Evolutionary conservation across 495 filamentous ascomycete species (phyloP), one percentile per base, ranked within the genome.

Genomic region (Daldinia vernicosa): DNA sequence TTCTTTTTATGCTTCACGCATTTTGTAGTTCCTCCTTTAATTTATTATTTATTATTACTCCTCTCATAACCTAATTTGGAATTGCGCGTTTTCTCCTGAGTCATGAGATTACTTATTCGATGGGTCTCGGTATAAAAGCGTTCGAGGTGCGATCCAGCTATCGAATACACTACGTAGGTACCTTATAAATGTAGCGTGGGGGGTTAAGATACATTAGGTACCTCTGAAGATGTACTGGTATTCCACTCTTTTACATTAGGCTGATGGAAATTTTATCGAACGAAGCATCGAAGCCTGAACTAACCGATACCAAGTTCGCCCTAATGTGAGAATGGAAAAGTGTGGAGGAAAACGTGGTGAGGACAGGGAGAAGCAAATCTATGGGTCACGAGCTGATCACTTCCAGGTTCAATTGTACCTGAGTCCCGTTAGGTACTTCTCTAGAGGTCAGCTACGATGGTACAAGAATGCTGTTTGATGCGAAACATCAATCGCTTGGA

Each of bases 241-340:
- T 58, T 63, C 66, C 60, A 73, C 61, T 60, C 22, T 56, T 60
- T 59, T 35, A 69, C 70, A 69, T 73, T 73, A 69, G 70, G 57
- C 70, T 69, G 70, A 73, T 69, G 66, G 66, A 66, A 69, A 63
- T 63, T 69, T 69, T 32, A 63, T 69, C 70, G 65, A 72, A 65
- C 60, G 35, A 72, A 72, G 60, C 60, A 66, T 73, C 51, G 62
- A 73, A 73, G 66, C 70, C 70, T 69, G 70, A 73, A 58, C 70
- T 73, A 69, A 58, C 61, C 56, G 57, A 62, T 32, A 68, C 61
- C 56, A 56, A 65, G 27, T 37, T 55, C 61, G 50, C 67, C 70
- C 66, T 69, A 63, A 60, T 33, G 54, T 61, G 45, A 66, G 50
- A 69, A 60, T 54, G 61, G 65, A 35, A 69, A 69, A 59, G 54